Evolutionary conservation across 2,329 filamentous ascomycete species (phyloP).

Genomic region (Chaetomium olivaceum): DNA sequence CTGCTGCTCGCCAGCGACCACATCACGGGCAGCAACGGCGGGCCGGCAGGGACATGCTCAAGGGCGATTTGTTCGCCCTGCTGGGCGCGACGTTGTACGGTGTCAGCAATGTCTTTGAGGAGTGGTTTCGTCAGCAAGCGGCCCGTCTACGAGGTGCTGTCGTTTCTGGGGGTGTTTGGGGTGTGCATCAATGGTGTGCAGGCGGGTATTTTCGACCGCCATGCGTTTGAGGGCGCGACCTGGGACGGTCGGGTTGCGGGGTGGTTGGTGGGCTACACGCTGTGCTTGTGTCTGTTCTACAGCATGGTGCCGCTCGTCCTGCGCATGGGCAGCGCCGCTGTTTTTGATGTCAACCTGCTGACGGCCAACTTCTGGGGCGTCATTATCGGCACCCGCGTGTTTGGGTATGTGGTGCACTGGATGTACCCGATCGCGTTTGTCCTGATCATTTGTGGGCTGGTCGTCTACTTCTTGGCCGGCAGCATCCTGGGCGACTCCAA

Average conservation of each 20-base stretch:
- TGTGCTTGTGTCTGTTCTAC: conserved; percentile 84
- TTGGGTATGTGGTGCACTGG: conserved; percentile 77
- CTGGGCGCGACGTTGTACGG: conserved; percentile 90
- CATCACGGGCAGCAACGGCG: conserved; percentile 72
- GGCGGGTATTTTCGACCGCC: conserved; percentile 86
- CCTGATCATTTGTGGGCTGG: conserved; percentile 80
- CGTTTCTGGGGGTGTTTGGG: conserved; percentile 85
- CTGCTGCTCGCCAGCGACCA: conserved; percentile 85
- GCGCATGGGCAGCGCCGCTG: conserved; percentile 85
- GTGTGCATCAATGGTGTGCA: conserved; percentile 90
- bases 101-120: conserved; percentile 85
- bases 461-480: conserved; percentile 84
- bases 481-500: conserved; percentile 80
- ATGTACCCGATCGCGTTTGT: conserved; percentile 96
- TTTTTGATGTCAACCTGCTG: conserved; percentile 93
- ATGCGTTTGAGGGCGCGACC: conserved; percentile 63
- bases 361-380: conserved; percentile 98
- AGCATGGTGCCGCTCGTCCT: conserved; percentile 82
- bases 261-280: conserved; percentile 87
- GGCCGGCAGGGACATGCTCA: conserved; percentile 71
- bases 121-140: conserved; percentile 87
- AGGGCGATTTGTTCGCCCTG: conserved; percentile 90
- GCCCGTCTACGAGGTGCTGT: conserved; percentile 89
- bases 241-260: conserved; percentile 71
- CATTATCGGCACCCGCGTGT: conserved; percentile 85